Percentiles rank a stretch among this genome's conserved stretches.
Evolutionary conservation across 495 filamentous ascomycete genomes (phyloP).

Genomic region (Haplographium delicatum): DNA sequence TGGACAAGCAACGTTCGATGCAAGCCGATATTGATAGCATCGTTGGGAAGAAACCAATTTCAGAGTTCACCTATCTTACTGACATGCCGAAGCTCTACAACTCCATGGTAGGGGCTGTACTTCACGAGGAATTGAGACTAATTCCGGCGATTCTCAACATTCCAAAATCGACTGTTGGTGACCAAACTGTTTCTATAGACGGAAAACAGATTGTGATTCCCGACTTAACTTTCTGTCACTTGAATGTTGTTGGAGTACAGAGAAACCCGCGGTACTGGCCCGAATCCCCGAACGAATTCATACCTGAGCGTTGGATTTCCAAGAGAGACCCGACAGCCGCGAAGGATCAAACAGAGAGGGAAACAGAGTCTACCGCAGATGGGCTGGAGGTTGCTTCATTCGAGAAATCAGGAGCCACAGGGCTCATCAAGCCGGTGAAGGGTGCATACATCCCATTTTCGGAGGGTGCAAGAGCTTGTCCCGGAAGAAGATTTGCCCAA

Average conservation of each 20-base stretch:
- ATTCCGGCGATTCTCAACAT: constrained; percentile 56
- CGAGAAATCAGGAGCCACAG: constrained; percentile 8
- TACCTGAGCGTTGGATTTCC: constrained; percentile 52
- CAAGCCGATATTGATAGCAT: constrained; percentile 59
- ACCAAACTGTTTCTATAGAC: constrained; percentile 48
- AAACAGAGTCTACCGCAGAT: constrained; percentile 20
- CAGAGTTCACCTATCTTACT: constrained; percentile 57
- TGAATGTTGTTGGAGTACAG: constrained; percentile 44
- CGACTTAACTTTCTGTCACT: constrained; percentile 35
- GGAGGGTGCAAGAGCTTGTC: constrained; percentile 64
- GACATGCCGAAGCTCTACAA: constrained; percentile 33
- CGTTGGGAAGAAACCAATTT: constrained; percentile 44
- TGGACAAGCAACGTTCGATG: constrained; percentile 48
- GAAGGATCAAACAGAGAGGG: constrained; percentile 22
- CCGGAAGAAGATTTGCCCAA: constrained; percentile 67
- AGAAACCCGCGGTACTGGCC: constrained; percentile 52
- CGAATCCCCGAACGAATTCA: constrained; percentile 35
- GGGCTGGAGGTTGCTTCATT: constrained; percentile 5
- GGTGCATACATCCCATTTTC: constrained; percentile 70
- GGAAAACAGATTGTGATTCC: constrained; percentile 49
- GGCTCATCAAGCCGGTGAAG: constrained; percentile 39
- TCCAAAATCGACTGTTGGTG: constrained; percentile 49
- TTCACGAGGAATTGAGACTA: constrained; percentile 64
- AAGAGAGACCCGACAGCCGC: background rate
- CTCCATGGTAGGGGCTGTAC: constrained; percentile 57